Evolutionary conservation across 108 stramenopile genomes (phyloP).

Genomic region (Cyclotella kingstonii): DNA sequence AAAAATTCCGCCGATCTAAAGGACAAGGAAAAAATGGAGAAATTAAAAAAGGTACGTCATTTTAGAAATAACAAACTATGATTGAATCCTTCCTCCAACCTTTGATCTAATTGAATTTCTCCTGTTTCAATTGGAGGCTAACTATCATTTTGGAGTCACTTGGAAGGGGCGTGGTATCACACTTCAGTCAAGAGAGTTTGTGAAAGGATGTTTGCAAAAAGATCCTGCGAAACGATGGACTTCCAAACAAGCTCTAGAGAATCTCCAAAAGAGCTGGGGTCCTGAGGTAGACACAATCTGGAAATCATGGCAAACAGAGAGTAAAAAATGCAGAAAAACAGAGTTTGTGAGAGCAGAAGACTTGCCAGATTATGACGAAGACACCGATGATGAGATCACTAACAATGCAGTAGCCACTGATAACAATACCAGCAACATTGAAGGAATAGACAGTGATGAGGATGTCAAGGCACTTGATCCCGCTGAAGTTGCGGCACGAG

Average conservation of each 20-base stretch:
- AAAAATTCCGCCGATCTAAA: constrained; percentile 41
- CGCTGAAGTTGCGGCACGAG: constrained; percentile 8
- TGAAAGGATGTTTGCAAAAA: constrained; percentile 42
- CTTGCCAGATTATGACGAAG: constrained; percentile 23
- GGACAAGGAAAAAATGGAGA: constrained; percentile 36
- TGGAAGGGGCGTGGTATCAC: constrained; percentile 50
- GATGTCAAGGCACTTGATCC: constrained; percentile 7
- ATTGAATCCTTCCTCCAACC: not conserved
- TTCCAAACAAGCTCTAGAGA: constrained; percentile 47
- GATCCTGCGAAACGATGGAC: constrained; percentile 52
- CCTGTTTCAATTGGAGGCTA: constrained; percentile 10
- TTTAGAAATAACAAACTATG: not conserved
- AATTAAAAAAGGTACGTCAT: constrained; percentile 33
- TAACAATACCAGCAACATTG: not conserved
- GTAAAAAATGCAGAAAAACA: constrained; percentile 21
- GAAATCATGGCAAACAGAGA: constrained; percentile 37
- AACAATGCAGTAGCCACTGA: not conserved
- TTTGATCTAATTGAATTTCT: not conserved
- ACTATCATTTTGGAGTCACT: constrained; percentile 44
- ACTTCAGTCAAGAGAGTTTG: constrained; percentile 33
- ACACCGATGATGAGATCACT: constrained; percentile 2
- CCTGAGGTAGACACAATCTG: constrained; percentile 44
- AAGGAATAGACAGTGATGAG: constrained; percentile 10
- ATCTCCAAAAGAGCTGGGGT: constrained; percentile 46
- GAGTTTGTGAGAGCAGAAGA: constrained; percentile 30